phyloP scores from a whole-genome alignment of 1,284 basidiomycete species.

The Austroboletus novae-zelandiae region DNA sequence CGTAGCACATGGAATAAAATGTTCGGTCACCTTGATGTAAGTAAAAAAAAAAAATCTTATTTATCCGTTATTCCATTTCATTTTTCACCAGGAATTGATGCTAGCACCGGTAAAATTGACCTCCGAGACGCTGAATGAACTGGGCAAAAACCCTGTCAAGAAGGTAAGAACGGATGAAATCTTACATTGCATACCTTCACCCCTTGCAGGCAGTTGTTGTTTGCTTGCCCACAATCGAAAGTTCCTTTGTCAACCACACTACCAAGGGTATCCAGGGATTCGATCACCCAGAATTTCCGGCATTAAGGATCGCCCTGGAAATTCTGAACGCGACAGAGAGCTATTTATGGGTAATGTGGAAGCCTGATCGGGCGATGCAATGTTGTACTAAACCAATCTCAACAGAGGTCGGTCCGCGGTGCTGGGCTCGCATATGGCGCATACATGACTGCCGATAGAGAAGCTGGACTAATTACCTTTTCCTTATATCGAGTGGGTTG shows the following conservation, averaged over 20 bases:
- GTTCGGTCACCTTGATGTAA: slow-evolving; percentile 60
- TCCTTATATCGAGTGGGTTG: slow-evolving; percentile 73
- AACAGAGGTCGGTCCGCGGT: slow-evolving; percentile 81
- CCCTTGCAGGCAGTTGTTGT: slow-evolving; percentile 73
- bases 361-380: neutral
- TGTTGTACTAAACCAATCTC: slow-evolving; percentile 13
- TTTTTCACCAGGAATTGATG: slow-evolving; percentile 44
- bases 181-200: slow-evolving; percentile 1
- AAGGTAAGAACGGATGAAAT: slow-evolving; percentile 47
- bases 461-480: slow-evolving; percentile 82
- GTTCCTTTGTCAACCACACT: slow-evolving; percentile 82
- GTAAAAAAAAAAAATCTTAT: too few relatives aligned
- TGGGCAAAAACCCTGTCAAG: slow-evolving; percentile 73
- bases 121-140: slow-evolving; percentile 66
- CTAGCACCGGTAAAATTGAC: slow-evolving; percentile 71
- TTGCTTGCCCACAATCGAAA: slow-evolving; percentile 92
- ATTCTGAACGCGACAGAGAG: slow-evolving; percentile 94
- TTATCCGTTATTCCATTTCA: neutral
- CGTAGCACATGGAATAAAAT: slow-evolving; percentile 71
- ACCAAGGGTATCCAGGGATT: slow-evolving; percentile 81
- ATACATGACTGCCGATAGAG: slow-evolving; percentile 74
- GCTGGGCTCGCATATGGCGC: slow-evolving; percentile 95
- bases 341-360: slow-evolving; percentile 79
- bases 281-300: slow-evolving; percentile 82
- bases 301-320: slow-evolving; percentile 81